These are phyloP conservation scores for Tremella yokohamensis DNA, from an alignment of 768 basidiomycete genomes.

Conservation along the genomic window DNA sequence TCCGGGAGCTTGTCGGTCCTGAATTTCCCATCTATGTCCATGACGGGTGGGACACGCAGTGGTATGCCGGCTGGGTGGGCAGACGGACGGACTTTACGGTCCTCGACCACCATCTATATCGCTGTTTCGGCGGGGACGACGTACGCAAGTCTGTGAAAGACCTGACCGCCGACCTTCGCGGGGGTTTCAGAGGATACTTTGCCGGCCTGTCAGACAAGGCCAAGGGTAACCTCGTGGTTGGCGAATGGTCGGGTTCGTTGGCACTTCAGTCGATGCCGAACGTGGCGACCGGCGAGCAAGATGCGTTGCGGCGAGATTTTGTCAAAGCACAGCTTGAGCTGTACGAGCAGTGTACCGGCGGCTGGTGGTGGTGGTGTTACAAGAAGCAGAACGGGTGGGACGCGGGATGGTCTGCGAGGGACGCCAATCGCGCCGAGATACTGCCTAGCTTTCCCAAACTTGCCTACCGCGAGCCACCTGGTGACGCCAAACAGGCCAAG, in stretches of 20 bases:
- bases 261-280: slow-evolving; percentile 63
- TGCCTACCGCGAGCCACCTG: background rate
- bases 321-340: slow-evolving; percentile 64
- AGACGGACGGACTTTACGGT: slow-evolving; percentile 60
- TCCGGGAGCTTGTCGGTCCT: slow-evolving; percentile 57
- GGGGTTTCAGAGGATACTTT: slow-evolving; percentile 52
- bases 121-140: slow-evolving; percentile 69
- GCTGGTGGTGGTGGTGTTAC: slow-evolving; percentile 83
- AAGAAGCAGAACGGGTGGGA: slow-evolving; percentile 67
- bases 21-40: slow-evolving; percentile 67
- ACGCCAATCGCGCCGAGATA: slow-evolving; percentile 63
- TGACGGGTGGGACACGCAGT: slow-evolving; percentile 70
- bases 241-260: slow-evolving; percentile 75
- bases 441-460: slow-evolving; percentile 55
- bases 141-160: slow-evolving; percentile 57
- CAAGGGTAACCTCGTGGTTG: slow-evolving; percentile 63
- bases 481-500: background rate
- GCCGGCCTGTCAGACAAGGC: slow-evolving; percentile 52
- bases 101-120: slow-evolving; percentile 78
- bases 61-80: slow-evolving; percentile 62
- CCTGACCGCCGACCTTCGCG: slow-evolving; percentile 58
- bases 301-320: slow-evolving; percentile 56
- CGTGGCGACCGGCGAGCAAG: slow-evolving; percentile 53
- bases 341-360: slow-evolving; percentile 64
- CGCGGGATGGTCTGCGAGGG: slow-evolving; percentile 68